Conservation (phyloP, 2,329 filamentous ascomycete species). For the Fusarium citri region DNA sequence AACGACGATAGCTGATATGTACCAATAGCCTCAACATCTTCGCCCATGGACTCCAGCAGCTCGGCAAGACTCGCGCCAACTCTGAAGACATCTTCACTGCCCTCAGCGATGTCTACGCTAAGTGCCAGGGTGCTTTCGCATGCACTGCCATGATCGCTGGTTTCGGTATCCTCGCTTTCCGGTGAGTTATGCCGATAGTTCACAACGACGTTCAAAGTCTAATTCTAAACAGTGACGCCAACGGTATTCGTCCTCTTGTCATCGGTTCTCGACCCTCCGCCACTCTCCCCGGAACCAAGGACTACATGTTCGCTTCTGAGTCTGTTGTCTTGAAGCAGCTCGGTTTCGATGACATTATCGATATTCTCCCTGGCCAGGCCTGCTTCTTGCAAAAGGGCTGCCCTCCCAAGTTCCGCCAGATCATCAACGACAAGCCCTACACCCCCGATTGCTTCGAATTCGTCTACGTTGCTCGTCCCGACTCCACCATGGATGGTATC, state of each 20-base stretch:
- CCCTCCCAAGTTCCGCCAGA: slow-evolving; percentile 79
- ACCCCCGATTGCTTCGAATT: slow-evolving; percentile 70
- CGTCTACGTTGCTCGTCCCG: slow-evolving; percentile 87
- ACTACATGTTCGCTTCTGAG: slow-evolving; percentile 94
- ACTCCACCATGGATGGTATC: slow-evolving; percentile 87
- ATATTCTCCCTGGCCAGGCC: slow-evolving; percentile 85
- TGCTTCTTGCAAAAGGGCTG: slow-evolving; percentile 86
- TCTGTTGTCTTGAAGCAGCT: slow-evolving; percentile 85
- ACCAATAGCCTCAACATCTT: slow-evolving; percentile 86
- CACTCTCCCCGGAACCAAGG: slow-evolving; percentile 70
- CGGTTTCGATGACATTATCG: slow-evolving; percentile 79
- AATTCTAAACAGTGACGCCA: slow-evolving; percentile 43
- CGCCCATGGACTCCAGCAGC: slow-evolving; percentile 82
- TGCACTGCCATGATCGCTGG: slow-evolving; percentile 85
- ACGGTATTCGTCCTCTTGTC: slow-evolving; percentile 85
- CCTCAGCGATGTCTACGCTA: slow-evolving; percentile 77
- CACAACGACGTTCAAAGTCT: slow-evolving; percentile 62
- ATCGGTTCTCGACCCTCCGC: slow-evolving; percentile 78
- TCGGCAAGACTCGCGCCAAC: slow-evolving; percentile 84
- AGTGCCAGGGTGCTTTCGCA: slow-evolving; percentile 80
- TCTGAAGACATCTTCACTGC: slow-evolving; percentile 80
- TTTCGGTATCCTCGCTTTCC: slow-evolving; percentile 83
- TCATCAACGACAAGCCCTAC: slow-evolving; percentile 75
- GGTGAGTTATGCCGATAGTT: slow-evolving; percentile 61
- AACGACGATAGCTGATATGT: slow-evolving; percentile 51